Percentiles rank a stretch among this genome's conserved stretches.
Evolutionary conservation across 768 basidiomycete species (phyloP).

Genomic region (Trametes sanguinea): DNA sequence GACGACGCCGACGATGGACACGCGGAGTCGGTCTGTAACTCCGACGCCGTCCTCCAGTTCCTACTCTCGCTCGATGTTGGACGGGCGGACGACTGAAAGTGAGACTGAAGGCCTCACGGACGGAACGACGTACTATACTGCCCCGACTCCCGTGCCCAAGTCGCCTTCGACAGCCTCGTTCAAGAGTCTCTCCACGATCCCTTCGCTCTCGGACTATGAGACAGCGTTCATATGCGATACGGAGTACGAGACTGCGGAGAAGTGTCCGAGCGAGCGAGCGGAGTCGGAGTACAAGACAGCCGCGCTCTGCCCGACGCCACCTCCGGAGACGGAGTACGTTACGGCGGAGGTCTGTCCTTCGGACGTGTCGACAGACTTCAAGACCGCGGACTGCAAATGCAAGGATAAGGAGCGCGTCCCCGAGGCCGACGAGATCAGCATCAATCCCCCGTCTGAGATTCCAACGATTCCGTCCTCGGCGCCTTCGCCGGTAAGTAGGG

Average conservation of each 20-base stretch:
- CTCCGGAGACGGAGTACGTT: conserved; percentile 48
- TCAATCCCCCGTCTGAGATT: conserved; percentile 31
- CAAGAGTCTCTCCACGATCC: conserved; percentile 60
- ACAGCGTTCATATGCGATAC: conserved; percentile 44
- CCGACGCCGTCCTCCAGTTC: conserved; percentile 25
- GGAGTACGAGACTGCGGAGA: conserved; percentile 37
- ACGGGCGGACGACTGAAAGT: conserved; percentile 6
- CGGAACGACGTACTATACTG: conserved; percentile 16
- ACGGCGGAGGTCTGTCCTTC: conserved; percentile 52
- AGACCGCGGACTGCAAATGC: conserved; percentile 47
- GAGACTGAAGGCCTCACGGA: conserved; percentile 15
- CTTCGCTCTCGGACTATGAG: conserved; percentile 47
- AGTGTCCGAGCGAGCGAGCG: conserved; percentile 38
- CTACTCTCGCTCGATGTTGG: conserved; percentile 18
- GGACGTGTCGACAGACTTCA: conserved; percentile 46
- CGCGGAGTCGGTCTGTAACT: conserved; percentile 21
- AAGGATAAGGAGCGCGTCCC: conserved; percentile 13
- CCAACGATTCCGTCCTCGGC: conserved; percentile 34
- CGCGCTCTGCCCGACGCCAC: conserved; percentile 39
- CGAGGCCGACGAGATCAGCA: conserved; percentile 25
- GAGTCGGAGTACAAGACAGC: conserved; percentile 48
- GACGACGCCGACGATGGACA: conserved; percentile 11
- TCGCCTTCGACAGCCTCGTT: conserved; percentile 44
- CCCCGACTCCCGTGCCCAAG: conserved; percentile 6
- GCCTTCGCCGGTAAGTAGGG: conserved; percentile 8